Evolutionary conservation across 2,329 filamentous ascomycete genomes (phyloP), one percentile per base, ranked within the genome.

Genomic region (Paraphaeosphaeria minitans): DNA sequence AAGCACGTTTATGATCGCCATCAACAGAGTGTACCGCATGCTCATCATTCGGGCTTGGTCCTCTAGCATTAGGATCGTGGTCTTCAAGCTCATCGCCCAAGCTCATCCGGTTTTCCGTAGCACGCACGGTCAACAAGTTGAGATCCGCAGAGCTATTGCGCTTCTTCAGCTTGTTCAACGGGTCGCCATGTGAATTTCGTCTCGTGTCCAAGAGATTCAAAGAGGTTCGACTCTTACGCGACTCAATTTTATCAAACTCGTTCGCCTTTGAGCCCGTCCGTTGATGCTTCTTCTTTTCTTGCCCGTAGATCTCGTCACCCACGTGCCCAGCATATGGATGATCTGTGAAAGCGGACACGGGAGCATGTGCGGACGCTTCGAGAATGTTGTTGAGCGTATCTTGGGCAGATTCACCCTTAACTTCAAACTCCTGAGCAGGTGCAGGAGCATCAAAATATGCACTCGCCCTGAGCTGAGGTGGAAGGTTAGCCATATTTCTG

Each of bases 361-460:
- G 95, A 0, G 95, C 94, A 59, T 84, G 86, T 2, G 92, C 91
- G 2, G 94, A 95, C 8, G 94, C 95, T 72, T 97, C 90, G 8
- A 99, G 84, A 54, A 99, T 96, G 73, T 88, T 93, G 65, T 99
- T 93, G 8, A 99, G 84, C 0, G 94, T 97, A 43, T 87, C 89
- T 72, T 93, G 91, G 12, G 94, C 93, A 27, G 95, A 98, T 19
- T 91, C 89, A 58, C 91, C 88, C 74, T 85, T 83, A 43, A 87
- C 77, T 41, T 85, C 77, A 41, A 87, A 78, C 50, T 88, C 81
- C 46, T 87, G 80, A 1, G 79, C 68, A 8, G 84, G 73, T 2
- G 85, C 81, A 0, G 89, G 89, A 4, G 81, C 80, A 58, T 98
- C 93, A 70, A 98, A 98, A 78, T 92, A 98, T 29, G 90, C 87